Conservation (phyloP, 2,329 filamentous ascomycete species). For the Exophiala calicioides region DNA sequence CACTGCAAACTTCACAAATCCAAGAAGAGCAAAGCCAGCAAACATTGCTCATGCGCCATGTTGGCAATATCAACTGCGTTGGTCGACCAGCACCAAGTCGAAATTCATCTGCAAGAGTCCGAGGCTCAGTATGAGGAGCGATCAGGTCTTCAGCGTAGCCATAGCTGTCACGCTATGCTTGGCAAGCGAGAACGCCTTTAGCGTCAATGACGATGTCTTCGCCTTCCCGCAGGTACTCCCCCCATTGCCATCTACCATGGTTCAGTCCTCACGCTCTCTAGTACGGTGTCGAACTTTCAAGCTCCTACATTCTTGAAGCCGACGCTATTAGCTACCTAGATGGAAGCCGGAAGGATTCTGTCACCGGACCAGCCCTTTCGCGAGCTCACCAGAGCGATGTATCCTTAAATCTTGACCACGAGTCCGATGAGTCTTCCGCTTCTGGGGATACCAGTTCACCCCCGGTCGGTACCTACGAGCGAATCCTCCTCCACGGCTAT, state of each 20-base stretch:
- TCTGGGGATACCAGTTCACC: conserved; percentile 2
- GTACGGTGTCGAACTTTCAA: conserved; percentile 78
- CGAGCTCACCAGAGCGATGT: conserved; percentile 12
- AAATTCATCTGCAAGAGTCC: not conserved
- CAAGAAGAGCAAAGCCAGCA: too few relatives aligned
- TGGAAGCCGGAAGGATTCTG: not conserved
- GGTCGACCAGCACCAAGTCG: not conserved
- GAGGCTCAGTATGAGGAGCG: conserved; percentile 9
- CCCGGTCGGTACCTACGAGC: conserved; percentile 54
- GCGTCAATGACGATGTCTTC: conserved; percentile 82
- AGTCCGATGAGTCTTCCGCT: conserved; percentile 33
- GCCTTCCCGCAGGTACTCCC: conserved; percentile 76
- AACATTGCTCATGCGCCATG: too few relatives aligned
- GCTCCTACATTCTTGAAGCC: conserved; percentile 53
- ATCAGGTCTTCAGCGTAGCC: conserved; percentile 1
- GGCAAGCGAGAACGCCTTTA: conserved; percentile 66
- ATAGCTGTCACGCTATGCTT: conserved; percentile 3
- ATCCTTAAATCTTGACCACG: conserved; percentile 5
- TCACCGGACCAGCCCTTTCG: not conserved
- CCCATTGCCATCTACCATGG: not conserved
- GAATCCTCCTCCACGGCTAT: conserved; percentile 69
- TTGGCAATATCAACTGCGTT: too few relatives aligned
- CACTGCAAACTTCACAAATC: too few relatives aligned
- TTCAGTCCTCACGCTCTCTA: conserved; percentile 43
- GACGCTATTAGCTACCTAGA: conserved; percentile 22